Conservation (phyloP, 2,329 filamentous ascomycete genomes). For the Pestalotiopsis sp. region DNA sequence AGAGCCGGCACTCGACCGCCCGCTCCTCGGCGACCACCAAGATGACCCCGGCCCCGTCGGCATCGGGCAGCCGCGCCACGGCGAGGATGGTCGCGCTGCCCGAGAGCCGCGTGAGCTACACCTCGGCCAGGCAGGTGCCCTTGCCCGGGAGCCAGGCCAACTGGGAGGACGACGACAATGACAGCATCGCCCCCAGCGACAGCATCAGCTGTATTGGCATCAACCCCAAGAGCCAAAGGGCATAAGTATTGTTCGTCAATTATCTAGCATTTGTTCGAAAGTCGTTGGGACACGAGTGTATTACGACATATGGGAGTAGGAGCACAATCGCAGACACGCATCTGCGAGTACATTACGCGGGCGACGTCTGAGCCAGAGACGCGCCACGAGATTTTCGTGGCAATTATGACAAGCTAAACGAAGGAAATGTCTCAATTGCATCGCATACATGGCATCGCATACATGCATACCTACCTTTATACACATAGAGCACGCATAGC, state of each 20-base stretch:
- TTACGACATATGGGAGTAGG: neutral
- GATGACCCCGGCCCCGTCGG: conserved; percentile 12
- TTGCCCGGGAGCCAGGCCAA: conserved; percentile 16
- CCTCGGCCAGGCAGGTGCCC: conserved; percentile 1
- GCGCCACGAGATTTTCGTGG: too few relatives aligned
- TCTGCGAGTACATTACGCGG: neutral
- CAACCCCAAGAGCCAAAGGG: conserved; percentile 26
- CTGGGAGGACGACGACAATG: conserved; percentile 53
- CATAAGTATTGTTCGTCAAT: neutral
- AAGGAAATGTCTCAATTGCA: too few relatives aligned
- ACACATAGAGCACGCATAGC: neutral
- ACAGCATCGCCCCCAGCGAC: conserved; percentile 61
- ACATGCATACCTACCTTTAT: neutral
- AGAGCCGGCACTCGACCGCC: conserved; percentile 18
- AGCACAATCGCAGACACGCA: neutral
- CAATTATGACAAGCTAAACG: too few relatives aligned
- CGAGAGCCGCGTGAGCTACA: conserved; percentile 5
- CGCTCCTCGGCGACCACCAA: conserved; percentile 7
- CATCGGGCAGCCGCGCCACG: conserved; percentile 13
- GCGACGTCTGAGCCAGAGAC: neutral
- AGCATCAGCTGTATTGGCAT: conserved; percentile 65
- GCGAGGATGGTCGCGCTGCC: conserved; percentile 9
- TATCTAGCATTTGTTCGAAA: too few relatives aligned
- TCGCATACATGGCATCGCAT: too few relatives aligned
- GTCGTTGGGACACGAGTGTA: too few relatives aligned